A percentile compares a stretch with the other conserved stretches of the same genome.
phyloP scores from a whole-genome alignment of 805 yeast species.

The Saturnispora hagleri region DNA sequence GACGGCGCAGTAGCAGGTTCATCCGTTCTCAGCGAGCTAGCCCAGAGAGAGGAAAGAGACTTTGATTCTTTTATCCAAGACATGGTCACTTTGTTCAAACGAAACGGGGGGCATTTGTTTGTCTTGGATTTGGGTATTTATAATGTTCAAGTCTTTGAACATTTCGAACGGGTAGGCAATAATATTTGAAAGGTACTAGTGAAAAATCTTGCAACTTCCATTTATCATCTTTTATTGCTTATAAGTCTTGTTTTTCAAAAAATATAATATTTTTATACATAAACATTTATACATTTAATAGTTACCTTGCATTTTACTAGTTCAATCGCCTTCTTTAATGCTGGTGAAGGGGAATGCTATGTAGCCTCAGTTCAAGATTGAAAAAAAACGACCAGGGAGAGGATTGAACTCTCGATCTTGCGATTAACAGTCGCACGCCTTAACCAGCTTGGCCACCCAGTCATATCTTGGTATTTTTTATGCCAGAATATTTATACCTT shows the following conservation, averaged over 20 bases:
- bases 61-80: slow-evolving; percentile 32
- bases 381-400: slow-evolving; percentile 40
- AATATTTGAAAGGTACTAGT: neutral
- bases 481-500: too few relatives aligned
- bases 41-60: slow-evolving; percentile 2
- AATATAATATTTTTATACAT: too few relatives aligned
- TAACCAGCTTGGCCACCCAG: slow-evolving; percentile 53
- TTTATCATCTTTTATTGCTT: neutral
- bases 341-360: too few relatives aligned
- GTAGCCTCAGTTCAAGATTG: neutral
- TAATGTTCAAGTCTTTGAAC: slow-evolving; percentile 39
- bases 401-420: slow-evolving; percentile 57
- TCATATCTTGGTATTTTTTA: slow-evolving; percentile 14
- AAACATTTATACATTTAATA: too few relatives aligned
- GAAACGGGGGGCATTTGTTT: slow-evolving; percentile 53
- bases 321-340: neutral
- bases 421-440: slow-evolving; percentile 60
- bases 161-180: slow-evolving; percentile 26
- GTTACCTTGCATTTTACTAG: neutral
- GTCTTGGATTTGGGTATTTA: slow-evolving; percentile 48
- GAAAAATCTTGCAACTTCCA: neutral
- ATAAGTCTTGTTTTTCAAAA: neutral
- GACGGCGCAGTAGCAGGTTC: slow-evolving; percentile 28
- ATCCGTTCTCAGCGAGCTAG: slow-evolving; percentile 19
- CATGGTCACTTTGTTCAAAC: slow-evolving; percentile 33